These are phyloP conservation scores for Neonectria neomacrospora DNA, from an alignment of 2,329 filamentous ascomycete species.

Conservation along the genomic window DNA sequence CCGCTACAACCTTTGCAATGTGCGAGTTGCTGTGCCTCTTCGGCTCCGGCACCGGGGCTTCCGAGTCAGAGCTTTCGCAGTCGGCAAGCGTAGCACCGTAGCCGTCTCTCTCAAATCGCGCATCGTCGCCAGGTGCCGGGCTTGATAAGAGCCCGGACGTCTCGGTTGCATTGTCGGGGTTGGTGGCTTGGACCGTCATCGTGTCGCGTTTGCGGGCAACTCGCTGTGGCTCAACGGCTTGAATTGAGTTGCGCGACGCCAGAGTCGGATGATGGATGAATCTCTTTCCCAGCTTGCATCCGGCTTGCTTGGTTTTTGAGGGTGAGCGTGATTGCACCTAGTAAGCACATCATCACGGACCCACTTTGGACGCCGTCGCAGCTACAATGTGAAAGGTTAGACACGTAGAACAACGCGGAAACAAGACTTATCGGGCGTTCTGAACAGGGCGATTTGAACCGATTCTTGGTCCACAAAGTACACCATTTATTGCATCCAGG, in stretches of 20 bases:
- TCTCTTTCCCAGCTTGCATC: neutral
- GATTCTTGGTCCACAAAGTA: too few species aligned
- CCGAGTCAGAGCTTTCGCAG: conserved; percentile 14
- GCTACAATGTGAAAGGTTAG: too few species aligned
- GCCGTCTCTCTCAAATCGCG: neutral
- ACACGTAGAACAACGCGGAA: too few species aligned
- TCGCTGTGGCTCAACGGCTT: neutral
- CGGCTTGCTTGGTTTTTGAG: neutral
- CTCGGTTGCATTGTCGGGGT: conserved; percentile 11
- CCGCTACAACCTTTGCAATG: conserved; percentile 32
- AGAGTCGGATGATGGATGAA: neutral
- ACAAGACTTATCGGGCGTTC: too few species aligned
- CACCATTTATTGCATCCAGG: too few species aligned
- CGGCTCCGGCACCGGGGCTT: neutral
- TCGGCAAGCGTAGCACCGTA: conserved; percentile 21
- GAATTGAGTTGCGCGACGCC: neutral
- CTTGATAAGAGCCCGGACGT: conserved; percentile 20
- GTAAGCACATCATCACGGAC: conserved; percentile 24
- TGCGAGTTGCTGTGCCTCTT: conserved; percentile 32
- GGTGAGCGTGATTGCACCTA: conserved; percentile 9
- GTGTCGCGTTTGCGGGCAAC: neutral
- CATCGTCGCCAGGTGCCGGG: neutral
- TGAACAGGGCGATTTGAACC: too few species aligned
- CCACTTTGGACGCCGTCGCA: neutral
- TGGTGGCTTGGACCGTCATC: conserved; percentile 7